phyloP scores from a whole-genome alignment of 768 basidiomycete species.

The Cubamyces sp. region DNA sequence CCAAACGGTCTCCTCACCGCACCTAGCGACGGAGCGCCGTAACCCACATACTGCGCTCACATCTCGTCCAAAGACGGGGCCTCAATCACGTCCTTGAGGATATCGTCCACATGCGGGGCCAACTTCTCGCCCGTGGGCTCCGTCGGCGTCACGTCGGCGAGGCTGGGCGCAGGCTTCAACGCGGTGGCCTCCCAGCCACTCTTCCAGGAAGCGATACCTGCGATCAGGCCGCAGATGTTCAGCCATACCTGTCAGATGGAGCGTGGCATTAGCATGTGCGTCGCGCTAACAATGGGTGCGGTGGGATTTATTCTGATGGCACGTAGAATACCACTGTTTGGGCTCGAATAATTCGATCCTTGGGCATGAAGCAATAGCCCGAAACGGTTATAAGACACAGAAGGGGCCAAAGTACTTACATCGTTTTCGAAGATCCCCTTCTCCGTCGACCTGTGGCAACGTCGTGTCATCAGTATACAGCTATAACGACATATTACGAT shows the following conservation, averaged over 20 bases:
- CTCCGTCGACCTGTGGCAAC: conserved; percentile 60
- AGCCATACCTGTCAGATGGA: conserved; percentile 41
- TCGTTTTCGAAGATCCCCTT: conserved; percentile 69
- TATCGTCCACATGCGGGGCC: conserved; percentile 17
- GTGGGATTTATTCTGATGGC: too few relatives aligned
- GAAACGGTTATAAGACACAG: neutral
- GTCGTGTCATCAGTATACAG: neutral
- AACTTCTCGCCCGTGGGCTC: conserved; percentile 21
- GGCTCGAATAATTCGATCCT: too few relatives aligned
- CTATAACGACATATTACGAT: too few relatives aligned
- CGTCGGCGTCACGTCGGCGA: conserved; percentile 10
- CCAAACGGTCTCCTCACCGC: too few relatives aligned
- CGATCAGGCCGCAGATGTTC: conserved; percentile 47
- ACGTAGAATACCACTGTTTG: too few relatives aligned
- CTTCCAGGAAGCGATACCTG: conserved; percentile 64
- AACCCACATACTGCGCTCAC: neutral
- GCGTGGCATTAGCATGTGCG: conserved; percentile 32
- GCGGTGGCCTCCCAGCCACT: conserved; percentile 76
- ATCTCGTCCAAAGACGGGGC: conserved; percentile 17
- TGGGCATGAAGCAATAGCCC: neutral
- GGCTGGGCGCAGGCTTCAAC: conserved; percentile 37
- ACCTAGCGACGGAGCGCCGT: neutral
- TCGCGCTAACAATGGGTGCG: neutral
- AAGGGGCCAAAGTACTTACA: conserved; percentile 42
- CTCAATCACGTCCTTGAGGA: conserved; percentile 21